Percentiles rank a stretch among this genome's conserved stretches.
Conservation (phyloP, 2,329 filamentous ascomycete species). For the Orbilia oligospora region DNA sequence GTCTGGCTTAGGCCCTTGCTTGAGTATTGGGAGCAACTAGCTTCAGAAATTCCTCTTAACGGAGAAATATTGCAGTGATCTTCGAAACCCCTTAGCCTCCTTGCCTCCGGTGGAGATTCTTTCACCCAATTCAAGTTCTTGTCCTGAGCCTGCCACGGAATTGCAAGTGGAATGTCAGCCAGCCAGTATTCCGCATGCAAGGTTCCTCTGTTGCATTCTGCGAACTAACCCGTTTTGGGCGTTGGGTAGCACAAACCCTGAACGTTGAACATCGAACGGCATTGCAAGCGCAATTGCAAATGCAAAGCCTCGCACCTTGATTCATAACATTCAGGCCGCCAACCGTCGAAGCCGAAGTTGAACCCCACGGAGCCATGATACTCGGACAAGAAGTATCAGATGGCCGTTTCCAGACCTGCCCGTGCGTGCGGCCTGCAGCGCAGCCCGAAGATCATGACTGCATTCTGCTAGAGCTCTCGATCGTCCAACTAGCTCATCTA, state of each 20-base stretch:
- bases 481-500: constrained; percentile 10
- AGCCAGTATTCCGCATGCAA: constrained; percentile 56
- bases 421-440: constrained; percentile 53
- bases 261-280: constrained; percentile 24
- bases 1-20: constrained; percentile 27
- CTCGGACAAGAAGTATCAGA: constrained; percentile 3
- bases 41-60: constrained; percentile 53
- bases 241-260: constrained; percentile 11
- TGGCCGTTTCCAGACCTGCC: constrained; percentile 58
- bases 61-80: constrained; percentile 44
- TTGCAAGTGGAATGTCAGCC: constrained; percentile 49
- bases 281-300: too few species aligned
- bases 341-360: constrained; percentile 11
- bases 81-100: constrained; percentile 52
- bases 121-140: constrained; percentile 30
- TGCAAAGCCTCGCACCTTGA: too few species aligned
- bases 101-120: constrained; percentile 57
- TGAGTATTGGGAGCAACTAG: constrained; percentile 14
- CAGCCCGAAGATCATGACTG: constrained; percentile 35
- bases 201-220: constrained; percentile 54
- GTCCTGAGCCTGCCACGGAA: constrained; percentile 53
- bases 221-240: constrained; percentile 8
- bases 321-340: constrained; percentile 11
- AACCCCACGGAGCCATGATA: constrained; percentile 27
- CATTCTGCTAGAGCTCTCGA: constrained; percentile 17